Evolutionary conservation across 306 rosid species (phyloP).

Genomic region (Malus asiatica): DNA sequence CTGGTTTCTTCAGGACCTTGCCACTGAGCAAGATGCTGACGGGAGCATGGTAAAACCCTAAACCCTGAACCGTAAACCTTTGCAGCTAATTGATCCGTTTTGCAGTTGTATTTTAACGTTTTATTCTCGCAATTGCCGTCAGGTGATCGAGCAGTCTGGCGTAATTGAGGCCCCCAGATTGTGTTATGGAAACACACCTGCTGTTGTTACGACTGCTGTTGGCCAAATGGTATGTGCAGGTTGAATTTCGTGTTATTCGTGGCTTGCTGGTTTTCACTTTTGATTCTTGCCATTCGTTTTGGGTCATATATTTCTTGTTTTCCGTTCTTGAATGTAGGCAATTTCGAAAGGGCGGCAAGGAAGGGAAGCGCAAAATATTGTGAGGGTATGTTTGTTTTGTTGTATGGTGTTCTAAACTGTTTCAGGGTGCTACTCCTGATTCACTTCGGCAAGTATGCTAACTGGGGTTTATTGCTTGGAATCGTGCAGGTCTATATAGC

Average conservation of each 20-base stretch:
- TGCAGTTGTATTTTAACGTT: background rate
- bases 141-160: slow-evolving; percentile 82
- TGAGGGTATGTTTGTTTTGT: slow-evolving; percentile 45
- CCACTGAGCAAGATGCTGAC: slow-evolving; percentile 70
- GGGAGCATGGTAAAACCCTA: slow-evolving; percentile 50
- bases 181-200: slow-evolving; percentile 37
- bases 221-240: slow-evolving; percentile 72
- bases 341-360: slow-evolving; percentile 91
- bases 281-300: background rate
- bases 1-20: slow-evolving; percentile 95
- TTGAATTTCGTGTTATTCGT: background rate
- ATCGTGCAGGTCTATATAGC: slow-evolving; percentile 73
- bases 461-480: background rate
- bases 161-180: slow-evolving; percentile 59
- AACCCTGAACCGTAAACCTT: background rate
- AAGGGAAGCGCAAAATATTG: slow-evolving; percentile 91
- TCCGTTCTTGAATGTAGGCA: slow-evolving; percentile 34
- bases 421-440: slow-evolving; percentile 9
- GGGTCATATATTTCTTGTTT: background rate
- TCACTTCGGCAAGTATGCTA: slow-evolving; percentile 2
- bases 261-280: background rate
- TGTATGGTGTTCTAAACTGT: background rate
- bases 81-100: background rate
- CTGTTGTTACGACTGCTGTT: slow-evolving; percentile 71
- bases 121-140: slow-evolving; percentile 16